These are phyloP conservation scores for Larix kaempferi DNA, from an alignment of 75 land plant genomes.

Conservation along the genomic window DNA sequence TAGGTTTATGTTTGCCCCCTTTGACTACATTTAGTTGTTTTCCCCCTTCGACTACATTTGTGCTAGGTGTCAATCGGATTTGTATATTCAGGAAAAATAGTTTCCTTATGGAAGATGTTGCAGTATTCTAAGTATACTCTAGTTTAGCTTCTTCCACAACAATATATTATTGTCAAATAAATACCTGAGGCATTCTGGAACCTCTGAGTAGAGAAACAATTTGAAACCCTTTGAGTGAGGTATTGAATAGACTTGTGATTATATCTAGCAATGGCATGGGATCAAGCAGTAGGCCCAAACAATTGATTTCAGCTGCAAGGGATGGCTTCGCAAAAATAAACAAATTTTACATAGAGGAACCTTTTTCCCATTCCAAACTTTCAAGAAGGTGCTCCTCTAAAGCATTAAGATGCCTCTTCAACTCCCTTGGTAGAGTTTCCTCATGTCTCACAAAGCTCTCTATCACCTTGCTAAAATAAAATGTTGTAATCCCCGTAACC, in stretches of 20 bases:
- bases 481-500: conserved; percentile 36
- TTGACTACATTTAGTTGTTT: too few species aligned
- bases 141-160: neutral
- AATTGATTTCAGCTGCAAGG: conserved; percentile 59
- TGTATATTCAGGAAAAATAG: too few species aligned
- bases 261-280: conserved; percentile 96
- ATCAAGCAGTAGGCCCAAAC: conserved; percentile 75
- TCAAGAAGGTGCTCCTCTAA: conserved; percentile 88
- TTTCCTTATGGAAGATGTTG: too few species aligned
- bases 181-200: conserved; percentile 50
- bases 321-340: conserved; percentile 74
- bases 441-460: conserved; percentile 37
- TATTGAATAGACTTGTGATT: conserved; percentile 37
- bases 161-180: neutral
- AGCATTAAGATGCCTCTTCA: conserved; percentile 83
- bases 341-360: conserved; percentile 91
- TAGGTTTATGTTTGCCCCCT: too few species aligned
- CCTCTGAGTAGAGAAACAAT: conserved; percentile 25
- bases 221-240: conserved; percentile 31
- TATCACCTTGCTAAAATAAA: conserved; percentile 35
- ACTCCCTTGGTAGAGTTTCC: conserved; percentile 86
- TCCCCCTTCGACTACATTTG: too few species aligned
- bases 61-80: too few species aligned
- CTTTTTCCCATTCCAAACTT: conserved; percentile 95
- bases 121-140: too few species aligned